Percentiles rank a stretch among this genome's conserved stretches.
Evolutionary conservation across 2,329 filamentous ascomycete species (phyloP).

Genomic region (Triangularia verruculosa): DNA sequence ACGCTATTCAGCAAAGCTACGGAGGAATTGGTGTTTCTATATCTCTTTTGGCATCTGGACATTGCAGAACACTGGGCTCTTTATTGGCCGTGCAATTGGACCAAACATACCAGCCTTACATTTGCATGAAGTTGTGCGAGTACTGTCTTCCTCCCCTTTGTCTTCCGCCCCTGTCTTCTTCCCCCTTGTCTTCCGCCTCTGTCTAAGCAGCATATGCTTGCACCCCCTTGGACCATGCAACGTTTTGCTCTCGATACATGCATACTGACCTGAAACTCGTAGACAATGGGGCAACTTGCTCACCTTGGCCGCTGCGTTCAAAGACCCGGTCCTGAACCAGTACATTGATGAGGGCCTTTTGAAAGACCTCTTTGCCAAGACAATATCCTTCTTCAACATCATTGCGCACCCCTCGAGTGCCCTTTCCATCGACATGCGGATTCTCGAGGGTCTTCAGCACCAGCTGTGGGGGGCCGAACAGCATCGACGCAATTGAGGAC

Average conservation of each 20-base stretch:
- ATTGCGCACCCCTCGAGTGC: constrained; percentile 72
- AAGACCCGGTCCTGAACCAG: constrained; percentile 58
- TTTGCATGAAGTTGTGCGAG: too few species aligned
- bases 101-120: too few species aligned
- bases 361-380: constrained; percentile 62
- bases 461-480: constrained; percentile 35
- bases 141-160: too few species aligned
- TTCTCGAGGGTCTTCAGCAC: constrained; percentile 58
- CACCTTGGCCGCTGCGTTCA: constrained; percentile 79
- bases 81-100: too few species aligned
- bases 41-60: too few species aligned
- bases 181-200: too few species aligned
- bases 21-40: too few species aligned
- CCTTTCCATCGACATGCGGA: constrained; percentile 68
- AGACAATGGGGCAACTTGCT: constrained; percentile 95
- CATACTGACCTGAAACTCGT: neutral
- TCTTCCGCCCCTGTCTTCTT: too few species aligned
- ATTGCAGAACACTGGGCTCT: too few species aligned
- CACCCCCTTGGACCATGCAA: too few species aligned
- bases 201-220: too few species aligned
- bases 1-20: too few species aligned
- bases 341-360: constrained; percentile 58
- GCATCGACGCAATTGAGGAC: constrained; percentile 18
- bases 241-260: constrained; percentile 8
- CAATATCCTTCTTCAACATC: constrained; percentile 71